Conservation (phyloP, 2,329 filamentous ascomycete genomes). For the Elsinoe ampelina region DNA sequence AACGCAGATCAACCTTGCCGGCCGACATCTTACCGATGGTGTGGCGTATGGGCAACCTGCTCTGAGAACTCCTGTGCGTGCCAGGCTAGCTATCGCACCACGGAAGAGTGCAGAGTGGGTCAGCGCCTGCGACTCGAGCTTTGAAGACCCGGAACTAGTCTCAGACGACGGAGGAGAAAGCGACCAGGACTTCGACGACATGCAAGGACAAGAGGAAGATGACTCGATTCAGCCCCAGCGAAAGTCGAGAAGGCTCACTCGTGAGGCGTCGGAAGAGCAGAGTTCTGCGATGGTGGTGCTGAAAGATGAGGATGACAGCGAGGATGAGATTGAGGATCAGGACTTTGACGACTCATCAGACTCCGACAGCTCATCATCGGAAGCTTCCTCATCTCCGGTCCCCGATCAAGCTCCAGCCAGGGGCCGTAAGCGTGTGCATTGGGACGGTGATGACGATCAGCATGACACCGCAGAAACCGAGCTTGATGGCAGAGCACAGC, state of each 20-base stretch:
- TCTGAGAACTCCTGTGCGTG: conserved; percentile 52
- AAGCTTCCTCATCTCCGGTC: not conserved
- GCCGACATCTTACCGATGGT: conserved; percentile 75
- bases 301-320: conserved; percentile 11
- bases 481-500: not conserved
- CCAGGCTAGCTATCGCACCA: conserved; percentile 61
- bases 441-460: not conserved
- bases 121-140: not conserved
- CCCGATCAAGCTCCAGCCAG: not conserved
- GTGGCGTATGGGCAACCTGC: conserved; percentile 71
- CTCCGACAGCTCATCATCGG: not conserved
- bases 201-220: not conserved
- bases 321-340: conserved; percentile 17
- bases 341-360: conserved; percentile 11
- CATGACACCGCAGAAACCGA: not conserved
- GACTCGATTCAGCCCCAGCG: not conserved
- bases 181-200: conserved; percentile 18
- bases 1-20: conserved; percentile 69
- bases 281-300: not conserved
- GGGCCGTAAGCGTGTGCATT: conserved; percentile 4
- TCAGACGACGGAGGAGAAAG: conserved; percentile 31
- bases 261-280: not conserved
- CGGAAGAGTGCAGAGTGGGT: conserved; percentile 49
- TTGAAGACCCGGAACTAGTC: conserved; percentile 30
- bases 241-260: not conserved